phyloP scores from a whole-genome alignment of 1,284 basidiomycete species.

The Malassezia slooffiae region DNA sequence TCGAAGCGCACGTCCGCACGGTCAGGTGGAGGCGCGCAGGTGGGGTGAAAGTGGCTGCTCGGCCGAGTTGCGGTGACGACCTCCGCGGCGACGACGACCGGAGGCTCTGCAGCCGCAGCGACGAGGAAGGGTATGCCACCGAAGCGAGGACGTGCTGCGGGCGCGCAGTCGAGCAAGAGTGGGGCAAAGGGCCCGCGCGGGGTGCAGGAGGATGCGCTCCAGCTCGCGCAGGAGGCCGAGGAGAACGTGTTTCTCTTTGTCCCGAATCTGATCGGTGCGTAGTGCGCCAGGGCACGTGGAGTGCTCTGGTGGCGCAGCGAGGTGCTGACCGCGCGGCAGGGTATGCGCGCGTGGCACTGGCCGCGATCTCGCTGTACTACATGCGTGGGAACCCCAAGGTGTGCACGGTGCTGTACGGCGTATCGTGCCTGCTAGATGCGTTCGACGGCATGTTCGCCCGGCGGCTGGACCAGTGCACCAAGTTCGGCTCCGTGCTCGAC shows the following conservation, averaged over 20 bases:
- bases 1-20: no score
- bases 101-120: no score
- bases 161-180: no score
- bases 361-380: constrained; percentile 75
- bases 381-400: constrained; percentile 75
- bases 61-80: no score
- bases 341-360: constrained; percentile 81
- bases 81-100: no score
- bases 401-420: constrained; percentile 76
- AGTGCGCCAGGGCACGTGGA: no score
- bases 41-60: no score
- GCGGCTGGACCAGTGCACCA: constrained; percentile 70
- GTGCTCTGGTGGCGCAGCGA: not conserved
- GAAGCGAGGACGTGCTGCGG: no score
- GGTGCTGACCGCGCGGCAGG: constrained; percentile 53
- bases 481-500: constrained; percentile 94
- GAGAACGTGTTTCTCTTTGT: constrained; percentile 59
- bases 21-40: no score
- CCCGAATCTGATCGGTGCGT: constrained; percentile 73
- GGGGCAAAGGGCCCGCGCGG: no score
- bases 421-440: constrained; percentile 90
- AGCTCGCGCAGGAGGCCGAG: constrained; percentile 22
- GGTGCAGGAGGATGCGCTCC: no score
- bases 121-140: no score
- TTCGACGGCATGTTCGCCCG: constrained; percentile 92